Base-by-base conservation (phyloP, 768 basidiomycete genomes). In the Xanthoconium stramineum region DNA sequence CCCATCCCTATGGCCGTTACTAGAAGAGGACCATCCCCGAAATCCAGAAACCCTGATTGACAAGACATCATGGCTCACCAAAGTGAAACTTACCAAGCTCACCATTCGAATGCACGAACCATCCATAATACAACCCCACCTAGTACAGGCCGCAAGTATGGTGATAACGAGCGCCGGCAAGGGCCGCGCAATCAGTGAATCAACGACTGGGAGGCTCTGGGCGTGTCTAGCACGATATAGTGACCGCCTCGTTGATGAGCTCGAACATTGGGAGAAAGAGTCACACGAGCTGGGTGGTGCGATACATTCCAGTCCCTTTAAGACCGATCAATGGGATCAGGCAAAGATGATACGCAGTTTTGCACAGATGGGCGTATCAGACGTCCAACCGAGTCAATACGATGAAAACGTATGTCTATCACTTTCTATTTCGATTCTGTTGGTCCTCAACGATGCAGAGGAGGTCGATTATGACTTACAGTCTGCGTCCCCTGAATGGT, bases 141-240 rank as follows among this genome's bases (percentile, higher is more conserved):
- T 89, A 15, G 73, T 85, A 29, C 80, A 80, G 47, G 85, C 80
- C 5, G 84, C 83, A 42, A 87, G 80, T 56, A 65, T 72, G 30
- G 60, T 86, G 1, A 73, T 88, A 20, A 79, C 80, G 50, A 72
- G 74, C 35, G 70, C 80, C 15, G 76, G 57, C 65, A 74, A 47
- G 72, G 72, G 47, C 74, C 76, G 67, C 42, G 67, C 48, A 53
- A 58, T 33, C 32, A 33, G 53, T 39, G 63, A 70, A 50, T 54
- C 65, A 30, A 69, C 74, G 51, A 62, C 69, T 60, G 74, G 76
- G 36, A 76, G 78, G 36, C 72, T 85, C 5, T 91, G 87, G 89
- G 84, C 78, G 3, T 90, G 88, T 19, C 72, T 94, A 13, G 85
- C 89, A n/a, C 77, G 91, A 52, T 95, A 95, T 65, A 83, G 86